A percentile compares a stretch with the other conserved stretches of the same genome.
These are phyloP conservation scores for Gossypium turneri DNA, from an alignment of 345 rosid species.

Conservation along the genomic window DNA sequence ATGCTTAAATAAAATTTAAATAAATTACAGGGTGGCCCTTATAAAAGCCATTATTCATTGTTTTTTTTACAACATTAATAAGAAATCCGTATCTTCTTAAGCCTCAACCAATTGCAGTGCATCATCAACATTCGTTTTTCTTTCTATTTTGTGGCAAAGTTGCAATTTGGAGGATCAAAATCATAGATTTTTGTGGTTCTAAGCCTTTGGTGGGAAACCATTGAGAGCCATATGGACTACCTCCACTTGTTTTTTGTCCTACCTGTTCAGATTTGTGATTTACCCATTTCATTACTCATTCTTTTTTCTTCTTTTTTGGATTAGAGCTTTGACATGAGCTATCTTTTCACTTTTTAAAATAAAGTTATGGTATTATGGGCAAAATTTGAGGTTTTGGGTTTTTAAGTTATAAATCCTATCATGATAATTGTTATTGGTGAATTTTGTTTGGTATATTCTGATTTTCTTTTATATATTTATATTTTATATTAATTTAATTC, in stretches of 20 bases:
- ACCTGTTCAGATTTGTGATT: neutral
- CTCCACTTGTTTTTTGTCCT: too few relatives aligned
- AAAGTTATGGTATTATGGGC: too few relatives aligned
- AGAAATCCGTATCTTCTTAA: neutral
- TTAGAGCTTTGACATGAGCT: neutral
- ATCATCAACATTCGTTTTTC: neutral
- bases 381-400: too few relatives aligned
- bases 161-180: neutral
- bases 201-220: neutral
- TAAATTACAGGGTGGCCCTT: neutral
- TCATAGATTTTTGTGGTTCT: conserved; percentile 19
- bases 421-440: too few relatives aligned
- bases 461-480: too few relatives aligned
- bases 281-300: neutral
- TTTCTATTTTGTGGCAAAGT: neutral
- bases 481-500: too few relatives aligned
- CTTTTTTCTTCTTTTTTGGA: too few relatives aligned
- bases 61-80: neutral
- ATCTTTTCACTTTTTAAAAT: neutral
- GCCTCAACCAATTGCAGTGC: neutral
- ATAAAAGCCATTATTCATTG: neutral
- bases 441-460: too few relatives aligned
- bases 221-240: neutral
- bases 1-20: neutral
- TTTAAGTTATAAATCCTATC: too few relatives aligned